Conservation (phyloP, 495 filamentous ascomycete species). For the Trichoderma gamsii region DNA sequence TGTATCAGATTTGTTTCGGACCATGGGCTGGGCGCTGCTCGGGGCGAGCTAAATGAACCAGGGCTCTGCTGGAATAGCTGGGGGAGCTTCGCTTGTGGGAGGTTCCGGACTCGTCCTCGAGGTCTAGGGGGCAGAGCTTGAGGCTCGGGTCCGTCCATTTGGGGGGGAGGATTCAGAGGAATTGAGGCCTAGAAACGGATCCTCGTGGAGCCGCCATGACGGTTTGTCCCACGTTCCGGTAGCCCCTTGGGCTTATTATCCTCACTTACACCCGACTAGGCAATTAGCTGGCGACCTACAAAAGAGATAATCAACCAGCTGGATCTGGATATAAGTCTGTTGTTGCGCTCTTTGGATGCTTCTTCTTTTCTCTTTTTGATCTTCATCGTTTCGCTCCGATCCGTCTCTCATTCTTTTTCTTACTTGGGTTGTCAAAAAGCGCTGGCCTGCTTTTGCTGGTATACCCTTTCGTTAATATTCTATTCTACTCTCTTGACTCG, state of each 20-base stretch:
- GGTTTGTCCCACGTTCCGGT: conserved; percentile 9
- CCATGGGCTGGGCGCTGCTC: conserved; percentile 13
- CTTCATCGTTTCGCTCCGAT: conserved; percentile 13
- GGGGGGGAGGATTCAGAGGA: not conserved
- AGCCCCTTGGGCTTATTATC: not conserved
- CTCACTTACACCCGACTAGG: conserved; percentile 1
- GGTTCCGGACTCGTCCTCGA: not conserved
- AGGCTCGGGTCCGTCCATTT: conserved; percentile 12
- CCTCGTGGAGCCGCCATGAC: not conserved
- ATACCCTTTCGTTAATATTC: conserved; percentile 32
- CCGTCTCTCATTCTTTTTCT: conserved; percentile 15
- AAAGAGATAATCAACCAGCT: not conserved
- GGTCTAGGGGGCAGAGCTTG: not conserved
- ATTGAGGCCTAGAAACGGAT: conserved; percentile 4
- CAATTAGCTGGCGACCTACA: not conserved
- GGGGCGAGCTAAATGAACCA: not conserved
- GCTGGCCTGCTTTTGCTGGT: conserved; percentile 51
- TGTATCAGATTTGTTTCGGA: conserved; percentile 16
- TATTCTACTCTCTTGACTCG: conserved; percentile 15
- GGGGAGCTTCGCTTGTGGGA: not conserved
- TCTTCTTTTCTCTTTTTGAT: not conserved
- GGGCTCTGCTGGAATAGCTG: not conserved
- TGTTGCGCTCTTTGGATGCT: not conserved
- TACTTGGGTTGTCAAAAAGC: conserved; percentile 32
- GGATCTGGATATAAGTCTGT: conserved; percentile 4